Conservation (phyloP, 306 rosid species). For the Quercus wislizeni region DNA sequence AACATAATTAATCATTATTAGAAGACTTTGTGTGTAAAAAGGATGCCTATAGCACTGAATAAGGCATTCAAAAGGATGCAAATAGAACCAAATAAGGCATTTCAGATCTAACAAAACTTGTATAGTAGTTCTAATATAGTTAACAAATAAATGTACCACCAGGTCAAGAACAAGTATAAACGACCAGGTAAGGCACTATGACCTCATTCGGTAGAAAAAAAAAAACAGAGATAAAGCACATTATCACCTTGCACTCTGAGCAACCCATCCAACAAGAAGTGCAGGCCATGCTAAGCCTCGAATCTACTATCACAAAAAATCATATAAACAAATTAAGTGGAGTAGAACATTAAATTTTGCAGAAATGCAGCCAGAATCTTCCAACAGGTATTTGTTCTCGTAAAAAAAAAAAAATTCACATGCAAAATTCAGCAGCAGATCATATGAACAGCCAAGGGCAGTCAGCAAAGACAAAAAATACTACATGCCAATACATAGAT, state of each 20-base stretch:
- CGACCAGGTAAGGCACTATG: neutral
- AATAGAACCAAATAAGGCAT: neutral
- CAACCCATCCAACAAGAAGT: slow-evolving; percentile 2
- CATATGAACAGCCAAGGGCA: neutral
- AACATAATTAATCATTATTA: neutral
- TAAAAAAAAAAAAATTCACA: neutral
- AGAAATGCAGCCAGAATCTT: neutral
- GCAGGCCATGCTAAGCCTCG: slow-evolving; percentile 3
- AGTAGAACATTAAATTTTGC: neutral
- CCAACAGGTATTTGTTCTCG: neutral
- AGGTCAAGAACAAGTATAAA: neutral
- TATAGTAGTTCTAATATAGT: neutral
- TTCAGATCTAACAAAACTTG: neutral
- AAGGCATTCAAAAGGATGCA: neutral
- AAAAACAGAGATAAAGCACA: neutral
- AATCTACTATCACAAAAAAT: slow-evolving; percentile 14
- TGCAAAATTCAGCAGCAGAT: neutral
- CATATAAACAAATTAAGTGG: slow-evolving; percentile 14
- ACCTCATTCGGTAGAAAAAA: neutral
- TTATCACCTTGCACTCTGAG: slow-evolving; percentile 5
- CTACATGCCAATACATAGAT: neutral
- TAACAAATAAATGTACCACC: neutral
- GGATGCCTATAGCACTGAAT: neutral
- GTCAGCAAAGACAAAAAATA: neutral
- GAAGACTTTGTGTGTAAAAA: neutral